phyloP scores from a whole-genome alignment of 495 filamentous ascomycete species.

The Podospora pseudocomata region DNA sequence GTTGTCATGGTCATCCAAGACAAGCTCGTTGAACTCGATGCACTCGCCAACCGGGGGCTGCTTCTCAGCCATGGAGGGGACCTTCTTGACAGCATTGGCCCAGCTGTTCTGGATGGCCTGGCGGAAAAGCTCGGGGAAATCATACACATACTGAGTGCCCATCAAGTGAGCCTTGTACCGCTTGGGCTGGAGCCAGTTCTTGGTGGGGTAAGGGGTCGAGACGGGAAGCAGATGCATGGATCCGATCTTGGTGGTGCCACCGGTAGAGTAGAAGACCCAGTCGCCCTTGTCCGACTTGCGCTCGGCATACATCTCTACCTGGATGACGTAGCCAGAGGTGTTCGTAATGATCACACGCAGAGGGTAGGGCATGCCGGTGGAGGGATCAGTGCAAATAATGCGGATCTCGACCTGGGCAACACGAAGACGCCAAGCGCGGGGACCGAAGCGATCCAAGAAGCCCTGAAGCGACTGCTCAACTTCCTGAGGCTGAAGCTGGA shows the following conservation, averaged over 20 bases:
- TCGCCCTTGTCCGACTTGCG: conserved; percentile 95
- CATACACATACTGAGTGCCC: conserved; percentile 98
- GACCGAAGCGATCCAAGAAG: conserved; percentile 94
- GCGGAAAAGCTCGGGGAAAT: conserved; percentile 99
- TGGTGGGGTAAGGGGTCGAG: conserved; percentile 89
- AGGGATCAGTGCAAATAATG: conserved; percentile 90
- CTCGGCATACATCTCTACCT: conserved; percentile 96
- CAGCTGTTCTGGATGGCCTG: conserved; percentile 97
- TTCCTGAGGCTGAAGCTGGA: conserved; percentile 84
- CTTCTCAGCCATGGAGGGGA: conserved; percentile 69
- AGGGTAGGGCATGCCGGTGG: conserved; percentile 81
- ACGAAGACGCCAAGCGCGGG: conserved; percentile 91
- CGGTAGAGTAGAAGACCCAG: conserved; percentile 97
- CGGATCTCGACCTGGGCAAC: conserved; percentile 97
- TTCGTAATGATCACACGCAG: conserved; percentile 96
- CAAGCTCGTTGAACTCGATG: conserved; percentile 91
- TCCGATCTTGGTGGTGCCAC: conserved; percentile 89
- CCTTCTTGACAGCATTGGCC: conserved; percentile 65
- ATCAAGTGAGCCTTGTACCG: conserved; percentile 98
- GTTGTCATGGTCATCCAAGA: conserved; percentile 89
- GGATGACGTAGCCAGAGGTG: conserved; percentile 97
- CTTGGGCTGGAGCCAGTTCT: conserved; percentile 98
- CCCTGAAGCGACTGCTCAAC: conserved; percentile 92
- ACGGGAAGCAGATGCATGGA: conserved; percentile 92
- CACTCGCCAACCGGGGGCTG: conserved; percentile 84